Evolutionary conservation across 192 early-diverging fungal genomes (phyloP), one percentile per base, ranked within the genome.

Genomic region (Funneliformis geosporum): DNA sequence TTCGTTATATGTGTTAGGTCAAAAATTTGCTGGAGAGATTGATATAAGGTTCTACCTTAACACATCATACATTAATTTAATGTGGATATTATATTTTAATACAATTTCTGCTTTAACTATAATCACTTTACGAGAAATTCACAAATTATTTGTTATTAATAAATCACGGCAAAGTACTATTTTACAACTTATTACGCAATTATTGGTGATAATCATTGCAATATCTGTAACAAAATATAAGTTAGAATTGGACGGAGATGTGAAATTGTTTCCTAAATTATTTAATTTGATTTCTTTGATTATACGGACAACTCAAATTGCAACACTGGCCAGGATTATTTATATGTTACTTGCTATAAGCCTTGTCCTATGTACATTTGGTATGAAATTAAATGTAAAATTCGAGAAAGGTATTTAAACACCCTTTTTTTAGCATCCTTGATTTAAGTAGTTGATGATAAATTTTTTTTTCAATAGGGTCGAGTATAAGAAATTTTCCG

Each of bases 21-120:
- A 88, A 60, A 86, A 88, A 44, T 84, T 82, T 38, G 87, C 87
- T 1, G 83, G 84, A n/a, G 79, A 85, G 62, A 84, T 86, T 60
- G 87, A 88, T 47, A 23, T 88, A 27, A 79, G 81, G 1, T 79
- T 82, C 40, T 85, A 81, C n/a, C 60, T 88, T 25, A 86, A 83
- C 55, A 82, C 82, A 8, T 50, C 83, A 4, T 76, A 82, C 67
- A 21, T 44, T 0, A 72, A 64, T 9, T 14, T 80, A 25, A 81
- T 82, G 11, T 87, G 86, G 86, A 67, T 80, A 44, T 18, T 85
- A 42, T 80, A 83, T 60, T 82, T 77, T 23, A 11, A 12, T 3
- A 73, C 81, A 5, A 78, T 83, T 12, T 44, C 46, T 11, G 39
- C 46, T 1, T 25, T 80, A 7, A 44, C 61, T 38, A 46, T 39